phyloP scores from a whole-genome alignment of 345 rosid genomes.

The Bruguiera gymnorhiza region DNA sequence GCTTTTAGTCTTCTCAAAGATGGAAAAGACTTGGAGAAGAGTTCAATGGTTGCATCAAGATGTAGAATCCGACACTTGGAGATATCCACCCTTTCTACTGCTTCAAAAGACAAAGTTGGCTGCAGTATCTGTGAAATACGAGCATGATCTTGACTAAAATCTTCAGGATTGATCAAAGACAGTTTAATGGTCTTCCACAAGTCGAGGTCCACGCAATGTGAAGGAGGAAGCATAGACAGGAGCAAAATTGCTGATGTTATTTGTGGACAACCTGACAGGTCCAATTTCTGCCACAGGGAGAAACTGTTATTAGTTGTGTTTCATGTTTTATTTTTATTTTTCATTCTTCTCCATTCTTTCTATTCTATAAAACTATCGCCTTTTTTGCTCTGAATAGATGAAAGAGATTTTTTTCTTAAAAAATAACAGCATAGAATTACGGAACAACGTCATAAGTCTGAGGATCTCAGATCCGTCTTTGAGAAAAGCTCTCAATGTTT shows the following conservation, averaged over 20 bases:
- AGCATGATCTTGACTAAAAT: slow-evolving; percentile 25
- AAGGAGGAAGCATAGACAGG: slow-evolving; percentile 46
- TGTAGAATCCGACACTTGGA: slow-evolving; percentile 63
- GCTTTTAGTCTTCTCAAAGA: slow-evolving; percentile 64
- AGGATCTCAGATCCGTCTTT: too few relatives aligned
- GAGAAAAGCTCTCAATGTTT: neutral
- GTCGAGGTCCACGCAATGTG: slow-evolving; percentile 22
- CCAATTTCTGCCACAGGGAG: slow-evolving; percentile 45
- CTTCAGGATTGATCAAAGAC: slow-evolving; percentile 27
- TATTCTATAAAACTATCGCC: too few relatives aligned
- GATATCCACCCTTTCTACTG: slow-evolving; percentile 58
- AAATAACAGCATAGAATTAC: too few relatives aligned
- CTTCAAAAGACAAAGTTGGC: slow-evolving; percentile 45
- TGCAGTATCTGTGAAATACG: slow-evolving; percentile 16
- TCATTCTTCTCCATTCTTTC: too few relatives aligned
- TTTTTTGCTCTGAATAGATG: too few relatives aligned
- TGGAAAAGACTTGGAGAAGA: slow-evolving; percentile 62
- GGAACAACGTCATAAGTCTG: too few relatives aligned
- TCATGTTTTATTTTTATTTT: too few relatives aligned
- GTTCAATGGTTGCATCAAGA: slow-evolving; percentile 46
- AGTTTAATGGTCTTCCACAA: slow-evolving; percentile 32
- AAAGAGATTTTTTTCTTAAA: too few relatives aligned
- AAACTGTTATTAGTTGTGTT: neutral
- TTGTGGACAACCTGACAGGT: slow-evolving; percentile 68
- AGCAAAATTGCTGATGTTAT: slow-evolving; percentile 45